Base-by-base conservation (phyloP, 768 basidiomycete species). In the Piloderma croceum region DNA sequence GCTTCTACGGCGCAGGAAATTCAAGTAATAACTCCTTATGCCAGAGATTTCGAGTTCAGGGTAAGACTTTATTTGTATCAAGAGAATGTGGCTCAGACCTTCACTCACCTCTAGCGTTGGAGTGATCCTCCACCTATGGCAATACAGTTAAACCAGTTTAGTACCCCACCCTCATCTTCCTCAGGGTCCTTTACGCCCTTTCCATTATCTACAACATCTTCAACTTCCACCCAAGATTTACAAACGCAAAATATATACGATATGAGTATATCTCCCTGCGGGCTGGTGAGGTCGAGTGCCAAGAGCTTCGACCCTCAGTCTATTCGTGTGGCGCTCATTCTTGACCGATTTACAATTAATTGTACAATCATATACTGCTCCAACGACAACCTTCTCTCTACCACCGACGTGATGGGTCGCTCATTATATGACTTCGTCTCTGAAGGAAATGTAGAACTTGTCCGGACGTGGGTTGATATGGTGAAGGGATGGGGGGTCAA, bases 401-500 rank as follows among this genome's bases (percentile, higher is more conserved):
- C 79, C 9, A 73, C 69, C n/a, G 59, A 63, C 11, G 76, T 76
- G 15, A 74, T 82, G 57, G 75, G 73, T 18, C 72, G 83, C 17
- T 71, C 70, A 45, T 85, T 90, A 62, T 89, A 77, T 52, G 87
- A 90, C 50, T 89, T 85, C 52, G 82, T 90, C 9, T 56, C 70
- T 13, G 64, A 60, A 53, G 67, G 71, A 47, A 83, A 84, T 49
- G 86, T 87, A 60, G 62, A 60, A 9, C 68, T 73, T 36, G 84
- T 90, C 18, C 73, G 77, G 19, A 73, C 68, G 39, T 88, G 84
- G 83, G 79, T 90, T 38, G 79, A 79, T 45, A 74, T 76, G 37
- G 76, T 88, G 51, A 90, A 90, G 56, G 74, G 77, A 2, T 88
- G 86, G 81, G 86, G 86, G 13, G 84, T 89, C 36, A 89, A 89